Evolutionary conservation across 2,329 filamentous ascomycete genomes (phyloP).

Genomic region (Domatiomyces catenatus): DNA sequence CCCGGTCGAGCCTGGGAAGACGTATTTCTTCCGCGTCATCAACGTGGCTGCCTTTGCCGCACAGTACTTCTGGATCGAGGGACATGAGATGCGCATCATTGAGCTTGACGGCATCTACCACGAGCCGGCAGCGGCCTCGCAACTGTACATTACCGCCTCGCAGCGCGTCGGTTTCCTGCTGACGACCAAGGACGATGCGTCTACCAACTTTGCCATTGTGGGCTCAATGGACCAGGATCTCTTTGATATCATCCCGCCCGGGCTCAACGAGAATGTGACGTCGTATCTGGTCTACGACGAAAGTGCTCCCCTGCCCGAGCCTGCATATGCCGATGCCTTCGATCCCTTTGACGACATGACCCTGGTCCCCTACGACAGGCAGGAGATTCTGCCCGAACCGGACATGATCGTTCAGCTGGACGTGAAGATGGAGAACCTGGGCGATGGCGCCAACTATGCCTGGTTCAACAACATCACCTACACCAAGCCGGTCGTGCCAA

Average conservation of each 20-base stretch:
- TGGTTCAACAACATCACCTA: slow-evolving; percentile 70
- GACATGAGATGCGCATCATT: slow-evolving; percentile 48
- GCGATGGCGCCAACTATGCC: slow-evolving; percentile 43
- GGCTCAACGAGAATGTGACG: slow-evolving; percentile 47
- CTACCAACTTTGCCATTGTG: slow-evolving; percentile 51
- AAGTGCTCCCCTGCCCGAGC: slow-evolving; percentile 29
- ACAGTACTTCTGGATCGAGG: slow-evolving; percentile 35
- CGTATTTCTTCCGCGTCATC: slow-evolving; percentile 56
- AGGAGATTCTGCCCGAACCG: slow-evolving; percentile 44
- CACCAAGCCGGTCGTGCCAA: slow-evolving; percentile 57
- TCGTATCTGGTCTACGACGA: slow-evolving; percentile 42
- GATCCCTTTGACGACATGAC: slow-evolving; percentile 57
- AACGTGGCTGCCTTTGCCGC: slow-evolving; percentile 56
- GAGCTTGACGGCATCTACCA: slow-evolving; percentile 61
- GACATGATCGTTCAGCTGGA: slow-evolving; percentile 49
- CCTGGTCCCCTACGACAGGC: slow-evolving; percentile 51
- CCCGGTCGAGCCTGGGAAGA: slow-evolving; percentile 49
- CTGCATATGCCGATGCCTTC: slow-evolving; percentile 46
- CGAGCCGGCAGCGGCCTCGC: slow-evolving; percentile 42
- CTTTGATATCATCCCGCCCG: slow-evolving; percentile 53
- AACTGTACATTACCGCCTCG: slow-evolving; percentile 52
- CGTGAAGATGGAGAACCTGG: slow-evolving; percentile 51
- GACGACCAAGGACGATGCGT: slow-evolving; percentile 47
- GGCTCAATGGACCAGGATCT: slow-evolving; percentile 54
- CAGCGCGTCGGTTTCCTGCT: slow-evolving; percentile 44